phyloP scores from a whole-genome alignment of 2,329 filamentous ascomycete species.

The Botrytis elliptica region DNA sequence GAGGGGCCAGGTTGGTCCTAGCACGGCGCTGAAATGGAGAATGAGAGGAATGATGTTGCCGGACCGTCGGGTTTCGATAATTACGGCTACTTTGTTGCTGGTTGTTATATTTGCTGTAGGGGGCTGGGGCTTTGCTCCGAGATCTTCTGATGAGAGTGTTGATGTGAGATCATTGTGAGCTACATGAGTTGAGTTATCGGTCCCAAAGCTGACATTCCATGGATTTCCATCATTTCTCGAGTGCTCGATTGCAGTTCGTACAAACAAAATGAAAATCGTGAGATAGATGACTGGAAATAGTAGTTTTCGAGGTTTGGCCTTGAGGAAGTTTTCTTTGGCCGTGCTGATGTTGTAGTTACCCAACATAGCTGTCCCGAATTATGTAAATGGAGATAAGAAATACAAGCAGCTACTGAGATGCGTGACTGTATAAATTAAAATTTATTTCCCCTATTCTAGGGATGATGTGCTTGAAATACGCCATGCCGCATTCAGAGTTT shows the following conservation, averaged over 20 bases:
- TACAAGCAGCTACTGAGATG: background rate
- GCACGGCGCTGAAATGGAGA: slow-evolving; percentile 42
- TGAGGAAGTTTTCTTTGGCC: slow-evolving; percentile 16
- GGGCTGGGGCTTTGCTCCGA: slow-evolving; percentile 7
- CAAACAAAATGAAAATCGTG: slow-evolving; percentile 6
- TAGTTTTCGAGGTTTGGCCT: slow-evolving; percentile 17
- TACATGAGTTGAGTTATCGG: background rate
- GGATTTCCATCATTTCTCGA: background rate
- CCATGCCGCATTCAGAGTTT: background rate
- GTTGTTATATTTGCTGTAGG: slow-evolving; percentile 30
- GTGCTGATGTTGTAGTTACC: slow-evolving; percentile 1
- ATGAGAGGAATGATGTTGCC: slow-evolving; percentile 41
- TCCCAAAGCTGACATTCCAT: background rate
- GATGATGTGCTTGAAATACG: background rate
- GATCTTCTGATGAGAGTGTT: background rate
- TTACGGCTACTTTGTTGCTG: slow-evolving; percentile 40
- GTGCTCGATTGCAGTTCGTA: slow-evolving; percentile 11
- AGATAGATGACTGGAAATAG: slow-evolving; percentile 16
- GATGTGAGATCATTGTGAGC: background rate
- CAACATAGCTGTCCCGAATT: slow-evolving; percentile 14
- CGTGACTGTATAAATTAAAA: background rate
- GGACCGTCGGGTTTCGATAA: slow-evolving; percentile 42
- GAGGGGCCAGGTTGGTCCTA: slow-evolving; percentile 47
- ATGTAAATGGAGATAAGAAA: background rate
- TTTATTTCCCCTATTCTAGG: background rate